phyloP scores from a whole-genome alignment of 2,329 filamentous ascomycete genomes.

The Didymella pomorum region DNA sequence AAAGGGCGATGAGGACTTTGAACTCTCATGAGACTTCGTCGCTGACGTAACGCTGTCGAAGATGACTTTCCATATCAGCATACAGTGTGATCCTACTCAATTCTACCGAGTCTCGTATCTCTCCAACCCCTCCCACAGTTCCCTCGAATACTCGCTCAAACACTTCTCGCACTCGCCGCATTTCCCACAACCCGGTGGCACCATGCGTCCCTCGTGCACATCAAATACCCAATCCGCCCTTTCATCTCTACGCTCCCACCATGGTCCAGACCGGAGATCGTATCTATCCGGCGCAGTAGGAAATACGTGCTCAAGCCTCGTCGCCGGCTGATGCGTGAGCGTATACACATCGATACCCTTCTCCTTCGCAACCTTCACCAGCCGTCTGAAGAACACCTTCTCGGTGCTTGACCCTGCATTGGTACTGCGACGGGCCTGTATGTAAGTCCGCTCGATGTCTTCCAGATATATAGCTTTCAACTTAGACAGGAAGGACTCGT shows the following conservation, averaged over 20 bases:
- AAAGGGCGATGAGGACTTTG: too few species aligned
- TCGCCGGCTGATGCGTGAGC: constrained; percentile 11
- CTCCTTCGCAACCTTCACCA: constrained; percentile 10
- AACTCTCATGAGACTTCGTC: too few species aligned
- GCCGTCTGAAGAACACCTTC: constrained; percentile 14
- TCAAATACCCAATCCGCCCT: constrained; percentile 22
- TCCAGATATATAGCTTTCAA: constrained; percentile 16
- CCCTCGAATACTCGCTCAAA: constrained; percentile 7
- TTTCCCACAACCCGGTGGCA: constrained; percentile 18
- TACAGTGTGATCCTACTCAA: too few species aligned
- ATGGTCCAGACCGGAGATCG: constrained; percentile 14
- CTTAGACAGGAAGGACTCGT: not conserved
- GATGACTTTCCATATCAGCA: too few species aligned
- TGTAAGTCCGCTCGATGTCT: constrained; percentile 4
- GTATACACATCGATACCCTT: constrained; percentile 22
- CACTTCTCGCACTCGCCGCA: constrained; percentile 22
- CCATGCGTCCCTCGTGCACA: constrained; percentile 15
- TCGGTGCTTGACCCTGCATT: not conserved
- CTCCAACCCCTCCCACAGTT: constrained; percentile 14
- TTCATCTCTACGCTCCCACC: constrained; percentile 12
- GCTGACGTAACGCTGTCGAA: too few species aligned
- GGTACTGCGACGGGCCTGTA: too few species aligned
- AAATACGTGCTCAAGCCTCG: not conserved
- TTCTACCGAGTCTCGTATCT: too few species aligned
- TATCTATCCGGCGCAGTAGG: constrained; percentile 21